Evolutionary conservation across 225 moss, liverwort and hornwort genomes (phyloP), one percentile per base, ranked within the genome.

Genomic region (Polytrichum commune): DNA sequence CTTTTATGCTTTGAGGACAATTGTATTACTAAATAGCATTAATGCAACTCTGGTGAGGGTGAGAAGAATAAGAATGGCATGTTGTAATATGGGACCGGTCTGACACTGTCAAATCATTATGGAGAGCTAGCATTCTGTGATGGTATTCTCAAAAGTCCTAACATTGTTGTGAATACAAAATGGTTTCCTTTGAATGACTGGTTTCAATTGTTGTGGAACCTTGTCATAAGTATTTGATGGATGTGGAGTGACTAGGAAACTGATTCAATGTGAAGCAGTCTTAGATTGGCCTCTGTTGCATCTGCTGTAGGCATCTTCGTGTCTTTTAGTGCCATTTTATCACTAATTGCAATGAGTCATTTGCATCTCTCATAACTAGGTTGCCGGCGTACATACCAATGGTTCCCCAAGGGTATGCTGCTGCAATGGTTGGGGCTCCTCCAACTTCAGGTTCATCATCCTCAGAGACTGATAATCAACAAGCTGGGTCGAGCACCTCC

Each of bases 331-430:
- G 60, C n/a, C 60, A n/a, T 60, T 60, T 60, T 63, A 28, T 25
- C 28, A 30, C 30, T 24, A 57, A 65, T 26, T 38, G 56, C 63
- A 27, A 20, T 57, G 64, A 66, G 32, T 63, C 8, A 8, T 38
- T 22, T 76, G 55, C 67, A 58, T 58, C 5, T 22, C 5, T 33
- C 8, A 4, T 56, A 20, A 58, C 64, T 82, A 99, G 98, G 95
- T 99, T 87, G 80, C 95, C 91, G 24, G 95, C 87, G 8, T 93
- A 90, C 78, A 71, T 94, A 62, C 92, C 94, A 33, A 78, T 94
- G 84, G 76, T 95, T 70, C 90, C 91, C 35, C 98, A 82, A 73
- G 90, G 84, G 20, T 88, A 93, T 66, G 32, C 92, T 62, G 75
- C 84, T 81, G 78, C 85, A 74, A 70, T 86, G 26, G 76, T 74